Evolutionary conservation across 108 stramenopile species (phyloP), one percentile per base, ranked within the genome.

Genomic region (Cylindrotheca fusiformis): DNA sequence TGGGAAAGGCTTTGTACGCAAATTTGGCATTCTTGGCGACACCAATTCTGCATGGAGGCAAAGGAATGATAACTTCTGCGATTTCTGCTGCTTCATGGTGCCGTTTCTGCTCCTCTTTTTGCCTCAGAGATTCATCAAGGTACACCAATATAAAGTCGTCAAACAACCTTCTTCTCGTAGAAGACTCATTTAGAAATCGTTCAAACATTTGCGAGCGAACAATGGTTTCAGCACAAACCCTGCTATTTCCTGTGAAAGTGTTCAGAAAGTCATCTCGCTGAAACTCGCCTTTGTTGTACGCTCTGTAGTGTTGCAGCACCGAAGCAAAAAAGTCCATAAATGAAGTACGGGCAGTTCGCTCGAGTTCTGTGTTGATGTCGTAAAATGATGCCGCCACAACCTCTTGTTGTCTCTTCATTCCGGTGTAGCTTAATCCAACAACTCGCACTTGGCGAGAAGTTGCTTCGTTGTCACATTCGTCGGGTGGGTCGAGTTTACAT

Each of bases 251-350:
- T 2, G 55, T 33, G 5, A 83, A 49, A 27, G 54, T 55, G 52
- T 69, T 58, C 22, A 84, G 24, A 61, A 85, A 89, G 2, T 58
- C 78, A 26, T 77, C 77, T 5, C 27, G 22, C 25, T 60, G 59
- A 65, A 89, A 86, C 3, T 36, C 33, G 18, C 51, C 60, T 33
- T 74, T 57, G 12, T 53, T 53, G 30, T 77, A 85, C 32, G 73
- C 55, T 33, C 81, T 71, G 64, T 91, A 95, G 6, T 66, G 41
- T 17, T 67, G 36, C 32, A 95, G 78, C 14, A 82, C 52, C 3
- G 81, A 63, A 3, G 83, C 69, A 63, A 88, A 90, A 69, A 95
- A 90, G 4, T 80, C 70, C 14, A 95, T 54, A 55, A 95, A 90
- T n/a, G 77, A 75, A 47, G 70, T 69, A n/a, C 88, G 75, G 54